Percentiles rank a stretch among this genome's conserved stretches.
phyloP scores from a whole-genome alignment of 2,329 filamentous ascomycete species.

The Nectriaceae sp. region DNA sequence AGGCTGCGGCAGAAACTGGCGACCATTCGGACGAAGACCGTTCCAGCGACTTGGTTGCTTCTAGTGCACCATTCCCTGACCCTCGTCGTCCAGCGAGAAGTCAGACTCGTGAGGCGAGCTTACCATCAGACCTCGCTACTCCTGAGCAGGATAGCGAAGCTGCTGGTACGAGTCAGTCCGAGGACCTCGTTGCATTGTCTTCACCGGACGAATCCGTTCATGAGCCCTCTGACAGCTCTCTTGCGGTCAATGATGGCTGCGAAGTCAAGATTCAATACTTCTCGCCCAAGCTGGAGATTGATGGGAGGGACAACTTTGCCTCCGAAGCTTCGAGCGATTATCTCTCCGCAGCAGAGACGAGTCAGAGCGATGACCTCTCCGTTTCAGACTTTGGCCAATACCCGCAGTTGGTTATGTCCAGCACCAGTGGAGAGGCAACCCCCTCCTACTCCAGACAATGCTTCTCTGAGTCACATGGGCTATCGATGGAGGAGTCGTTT shows the following conservation, averaged over 20 bases:
- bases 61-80: slow-evolving; percentile 42
- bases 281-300: slow-evolving; percentile 2
- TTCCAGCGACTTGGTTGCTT: slow-evolving; percentile 40
- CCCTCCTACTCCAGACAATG: slow-evolving; percentile 24
- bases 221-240: slow-evolving; percentile 21
- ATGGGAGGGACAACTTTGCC: background rate
- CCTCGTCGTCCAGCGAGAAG: slow-evolving; percentile 18
- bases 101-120: slow-evolving; percentile 6
- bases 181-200: slow-evolving; percentile 24
- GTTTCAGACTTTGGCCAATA: slow-evolving; percentile 18
- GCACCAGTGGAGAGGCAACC: slow-evolving; percentile 22
- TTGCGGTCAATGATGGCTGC: slow-evolving; percentile 6
- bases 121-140: slow-evolving; percentile 13
- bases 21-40: slow-evolving; percentile 32
- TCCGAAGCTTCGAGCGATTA: slow-evolving; percentile 4
- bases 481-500: slow-evolving; percentile 21
- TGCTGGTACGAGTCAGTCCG: slow-evolving; percentile 26
- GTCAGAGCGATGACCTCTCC: background rate
- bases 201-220: slow-evolving; percentile 22
- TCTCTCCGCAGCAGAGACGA: slow-evolving; percentile 14
- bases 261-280: slow-evolving; percentile 6
- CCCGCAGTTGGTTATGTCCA: slow-evolving; percentile 26
- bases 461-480: slow-evolving; percentile 15
- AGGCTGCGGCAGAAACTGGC: slow-evolving; percentile 22
- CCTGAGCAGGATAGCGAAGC: slow-evolving; percentile 29